A percentile compares a stretch with the other conserved stretches of the same genome.
These are phyloP conservation scores for Aspergillus sclerotialis DNA, from an alignment of 2,329 filamentous ascomycete genomes.

Conservation along the genomic window DNA sequence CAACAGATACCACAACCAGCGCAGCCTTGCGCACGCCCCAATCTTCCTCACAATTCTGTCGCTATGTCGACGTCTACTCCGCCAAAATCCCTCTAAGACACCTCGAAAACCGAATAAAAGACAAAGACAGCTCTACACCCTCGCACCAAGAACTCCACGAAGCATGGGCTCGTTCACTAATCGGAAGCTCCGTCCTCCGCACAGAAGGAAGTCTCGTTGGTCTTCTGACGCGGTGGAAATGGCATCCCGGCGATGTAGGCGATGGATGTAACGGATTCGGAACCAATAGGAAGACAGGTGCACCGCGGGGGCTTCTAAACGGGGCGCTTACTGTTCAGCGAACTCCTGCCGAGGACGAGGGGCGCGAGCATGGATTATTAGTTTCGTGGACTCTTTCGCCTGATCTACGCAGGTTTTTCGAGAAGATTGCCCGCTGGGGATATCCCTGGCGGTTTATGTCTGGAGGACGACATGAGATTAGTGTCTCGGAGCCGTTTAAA, in stretches of 20 bases:
- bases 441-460: constrained; percentile 23
- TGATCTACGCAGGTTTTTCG: constrained; percentile 16
- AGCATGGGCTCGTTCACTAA: constrained; percentile 17
- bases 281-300: background rate
- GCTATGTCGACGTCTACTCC: constrained; percentile 20
- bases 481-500: constrained; percentile 17
- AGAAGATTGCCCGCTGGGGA: constrained; percentile 18
- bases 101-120: too few species aligned
- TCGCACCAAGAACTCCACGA: constrained; percentile 8
- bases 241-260: constrained; percentile 15
- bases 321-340: constrained; percentile 13
- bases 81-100: constrained; percentile 13
- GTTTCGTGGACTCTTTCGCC: constrained; percentile 14
- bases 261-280: constrained; percentile 7
- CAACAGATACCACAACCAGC: constrained; percentile 12
- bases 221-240: constrained; percentile 5
- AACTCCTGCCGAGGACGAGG: background rate
- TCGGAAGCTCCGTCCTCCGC: constrained; percentile 10
- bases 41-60: constrained; percentile 11
- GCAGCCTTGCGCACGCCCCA: constrained; percentile 10
- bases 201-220: constrained; percentile 13
- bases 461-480: constrained; percentile 19
- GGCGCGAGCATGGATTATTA: constrained; percentile 10
- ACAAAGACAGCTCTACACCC: constrained; percentile 1
- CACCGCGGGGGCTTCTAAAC: constrained; percentile 12